Evolutionary conservation across 306 rosid genomes (phyloP), one percentile per base, ranked within the genome.

Genomic region (Styphnolobium japonicum): DNA sequence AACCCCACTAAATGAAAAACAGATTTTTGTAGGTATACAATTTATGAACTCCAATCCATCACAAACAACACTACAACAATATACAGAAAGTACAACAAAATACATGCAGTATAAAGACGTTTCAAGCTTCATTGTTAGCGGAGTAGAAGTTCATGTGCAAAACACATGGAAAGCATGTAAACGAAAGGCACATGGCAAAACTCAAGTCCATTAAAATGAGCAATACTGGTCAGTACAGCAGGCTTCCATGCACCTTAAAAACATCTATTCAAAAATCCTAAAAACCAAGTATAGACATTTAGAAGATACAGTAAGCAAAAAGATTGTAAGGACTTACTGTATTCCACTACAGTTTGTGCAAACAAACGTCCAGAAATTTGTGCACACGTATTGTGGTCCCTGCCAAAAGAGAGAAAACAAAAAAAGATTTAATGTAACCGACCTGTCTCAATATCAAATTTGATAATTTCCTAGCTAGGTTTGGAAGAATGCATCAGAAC

Each of bases 341-440:
- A 95, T 86, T 81, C 98, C 98, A 77, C 98, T 84, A 81, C 98
- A 95, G 87, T 83, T 89, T 67, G 91, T 92, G 92, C 98, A 95
- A 84, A 95, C 89, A 87, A 95, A 95, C 7, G 96, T 90, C 97
- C 92, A 91, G 90, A 92, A 95, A 86, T 86, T 91, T 11, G 97
- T 90, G 94, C 98, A 95, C 23, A 95, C 98, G 85, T 95, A 95
- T 76, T 95, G 98, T 3, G 98, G 97, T 65, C 98, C 98, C 98
- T 95, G 92, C 62, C 73, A 77, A 80, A 58, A 14, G 69, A 77
- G 45, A 14, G 15, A n/a, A n/a, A 57, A 68, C 12, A 70, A 65
- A 18, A 57, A 21, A 16, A 69, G 71, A 37, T 76, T 58, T 49
- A 55, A 61, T 62, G 66, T 49, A 80, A 77, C 73, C 69, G 48